phyloP scores from a whole-genome alignment of 768 basidiomycete genomes.

The Kwoniella mangroviensis region DNA sequence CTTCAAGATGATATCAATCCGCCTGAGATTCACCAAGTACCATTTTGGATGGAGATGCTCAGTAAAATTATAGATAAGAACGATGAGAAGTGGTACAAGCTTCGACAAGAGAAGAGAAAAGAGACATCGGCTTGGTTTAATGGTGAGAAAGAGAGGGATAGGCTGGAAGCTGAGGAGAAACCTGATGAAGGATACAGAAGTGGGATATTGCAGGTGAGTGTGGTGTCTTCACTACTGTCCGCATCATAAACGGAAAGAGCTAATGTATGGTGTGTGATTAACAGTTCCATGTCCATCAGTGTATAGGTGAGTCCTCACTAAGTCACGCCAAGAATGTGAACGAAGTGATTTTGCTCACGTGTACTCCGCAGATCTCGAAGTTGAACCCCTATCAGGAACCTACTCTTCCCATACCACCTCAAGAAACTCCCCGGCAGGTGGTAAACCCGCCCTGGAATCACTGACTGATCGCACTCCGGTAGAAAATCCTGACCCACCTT shows the following conservation, averaged over 20 bases:
- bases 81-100: conserved; percentile 50
- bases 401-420: conserved; percentile 28
- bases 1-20: conserved; percentile 26
- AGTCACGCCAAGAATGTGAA: background rate
- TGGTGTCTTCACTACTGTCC: no score
- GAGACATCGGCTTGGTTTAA: conserved; percentile 56
- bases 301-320: conserved; percentile 34
- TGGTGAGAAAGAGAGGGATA: conserved; percentile 54
- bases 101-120: conserved; percentile 47
- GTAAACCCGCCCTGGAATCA: conserved; percentile 47
- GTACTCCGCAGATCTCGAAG: conserved; percentile 39
- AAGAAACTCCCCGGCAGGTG: conserved; percentile 36
- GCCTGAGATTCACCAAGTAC: conserved; percentile 15
- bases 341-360: background rate
- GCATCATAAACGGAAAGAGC: no score
- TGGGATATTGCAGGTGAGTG: conserved; percentile 50
- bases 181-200: conserved; percentile 46
- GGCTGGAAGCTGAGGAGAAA: conserved; percentile 46
- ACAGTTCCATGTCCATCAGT: conserved; percentile 55
- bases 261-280: background rate
- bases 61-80: conserved; percentile 42
- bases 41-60: conserved; percentile 43
- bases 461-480: conserved; percentile 44
- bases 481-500: conserved; percentile 52
- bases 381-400: conserved; percentile 44